phyloP scores from a whole-genome alignment of 495 filamentous ascomycete genomes.

The Zalerion maritima region DNA sequence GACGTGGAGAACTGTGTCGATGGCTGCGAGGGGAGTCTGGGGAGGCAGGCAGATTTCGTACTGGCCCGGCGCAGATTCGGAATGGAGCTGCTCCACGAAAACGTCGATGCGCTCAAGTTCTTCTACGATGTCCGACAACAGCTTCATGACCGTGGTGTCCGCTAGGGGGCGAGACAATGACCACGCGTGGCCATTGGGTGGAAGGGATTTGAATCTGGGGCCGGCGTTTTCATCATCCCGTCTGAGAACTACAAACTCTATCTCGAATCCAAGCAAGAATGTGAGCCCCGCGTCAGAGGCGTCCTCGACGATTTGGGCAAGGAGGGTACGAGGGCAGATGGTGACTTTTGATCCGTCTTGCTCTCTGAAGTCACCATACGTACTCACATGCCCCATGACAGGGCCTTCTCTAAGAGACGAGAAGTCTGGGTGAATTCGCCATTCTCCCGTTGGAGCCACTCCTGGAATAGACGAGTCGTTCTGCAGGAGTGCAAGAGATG shows the following conservation, averaged over 20 bases:
- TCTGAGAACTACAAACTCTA: slow-evolving; percentile 62
- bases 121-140: slow-evolving; percentile 48
- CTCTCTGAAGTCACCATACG: slow-evolving; percentile 47
- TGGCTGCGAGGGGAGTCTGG: slow-evolving; percentile 45
- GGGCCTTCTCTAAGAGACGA: slow-evolving; percentile 41
- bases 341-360: slow-evolving; percentile 23
- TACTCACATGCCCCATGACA: slow-evolving; percentile 37
- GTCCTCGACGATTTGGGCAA: slow-evolving; percentile 36
- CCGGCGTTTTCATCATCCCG: slow-evolving; percentile 15
- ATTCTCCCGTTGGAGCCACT: slow-evolving; percentile 39
- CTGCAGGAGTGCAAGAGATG: slow-evolving; percentile 43
- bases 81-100: slow-evolving; percentile 57
- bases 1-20: slow-evolving; percentile 59
- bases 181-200: slow-evolving; percentile 45
- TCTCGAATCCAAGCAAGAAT: slow-evolving; percentile 64
- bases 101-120: slow-evolving; percentile 47
- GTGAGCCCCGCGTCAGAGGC: slow-evolving; percentile 28
- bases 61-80: slow-evolving; percentile 61
- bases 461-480: slow-evolving; percentile 32
- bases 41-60: slow-evolving; percentile 69
- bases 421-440: slow-evolving; percentile 46
- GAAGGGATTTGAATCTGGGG: slow-evolving; percentile 16
- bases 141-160: slow-evolving; percentile 35
- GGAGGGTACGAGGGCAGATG: slow-evolving; percentile 44
- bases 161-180: slow-evolving; percentile 41